Evolutionary conservation across 495 filamentous ascomycete genomes (phyloP).

Genomic region (Xylaria scruposa): DNA sequence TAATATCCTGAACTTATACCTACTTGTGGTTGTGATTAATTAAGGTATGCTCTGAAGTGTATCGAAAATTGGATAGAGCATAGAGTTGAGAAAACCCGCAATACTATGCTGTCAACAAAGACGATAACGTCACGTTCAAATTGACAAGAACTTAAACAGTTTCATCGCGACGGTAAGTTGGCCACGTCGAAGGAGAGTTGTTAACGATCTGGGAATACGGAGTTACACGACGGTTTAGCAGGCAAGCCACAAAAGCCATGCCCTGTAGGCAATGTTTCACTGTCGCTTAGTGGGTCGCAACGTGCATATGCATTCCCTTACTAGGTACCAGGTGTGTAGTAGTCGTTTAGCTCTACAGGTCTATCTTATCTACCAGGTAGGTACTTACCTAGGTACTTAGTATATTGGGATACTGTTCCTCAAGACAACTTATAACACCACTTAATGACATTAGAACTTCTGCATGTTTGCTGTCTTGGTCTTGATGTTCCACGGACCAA

Average conservation of each 20-base stretch:
- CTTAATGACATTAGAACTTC: not conserved
- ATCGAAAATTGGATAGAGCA: not conserved
- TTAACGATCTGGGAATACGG: not conserved
- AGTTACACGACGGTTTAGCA: not conserved
- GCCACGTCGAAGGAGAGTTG: not conserved
- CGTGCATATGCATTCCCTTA: slow-evolving; percentile 12
- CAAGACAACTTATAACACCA: not conserved
- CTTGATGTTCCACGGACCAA: not conserved
- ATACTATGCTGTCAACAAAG: not conserved
- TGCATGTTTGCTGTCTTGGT: not conserved
- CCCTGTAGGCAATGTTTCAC: not conserved
- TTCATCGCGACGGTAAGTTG: not conserved
- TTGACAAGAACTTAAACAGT: not conserved
- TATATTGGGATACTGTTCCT: not conserved
- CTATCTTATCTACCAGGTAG: too few species aligned
- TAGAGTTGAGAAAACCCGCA: not conserved
- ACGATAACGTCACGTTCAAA: not conserved
- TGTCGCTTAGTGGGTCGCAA: not conserved
- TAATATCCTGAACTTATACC: not conserved
- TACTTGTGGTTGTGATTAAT: not conserved
- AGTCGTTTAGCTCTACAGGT: not conserved
- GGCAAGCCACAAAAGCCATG: slow-evolving; percentile 1
- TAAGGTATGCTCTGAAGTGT: not conserved
- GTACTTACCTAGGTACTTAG: too few species aligned
- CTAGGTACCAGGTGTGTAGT: not conserved